phyloP scores from a whole-genome alignment of 2,329 filamentous ascomycete genomes.

The Penicillium sp. region DNA sequence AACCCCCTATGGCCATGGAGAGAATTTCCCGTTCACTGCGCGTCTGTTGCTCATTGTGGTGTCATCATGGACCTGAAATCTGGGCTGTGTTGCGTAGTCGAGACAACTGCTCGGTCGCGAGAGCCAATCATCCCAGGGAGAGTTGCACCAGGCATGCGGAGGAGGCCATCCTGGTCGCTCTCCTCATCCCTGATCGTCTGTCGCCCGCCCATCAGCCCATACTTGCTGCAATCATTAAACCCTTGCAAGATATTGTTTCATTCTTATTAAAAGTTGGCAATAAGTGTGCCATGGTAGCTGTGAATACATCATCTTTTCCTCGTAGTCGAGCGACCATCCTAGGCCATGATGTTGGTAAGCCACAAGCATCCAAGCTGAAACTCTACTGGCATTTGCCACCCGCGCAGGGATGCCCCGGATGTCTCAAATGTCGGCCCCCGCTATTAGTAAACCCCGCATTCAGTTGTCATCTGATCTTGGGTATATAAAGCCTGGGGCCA shows the following conservation, averaged over 20 bases:
- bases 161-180: slow-evolving; percentile 12
- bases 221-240: neutral
- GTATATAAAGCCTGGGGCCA: slow-evolving; percentile 19
- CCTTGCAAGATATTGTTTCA: neutral
- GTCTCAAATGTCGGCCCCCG: slow-evolving; percentile 24
- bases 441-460: slow-evolving; percentile 25
- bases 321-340: neutral
- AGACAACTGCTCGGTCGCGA: neutral
- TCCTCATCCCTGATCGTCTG: slow-evolving; percentile 4
- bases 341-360: neutral
- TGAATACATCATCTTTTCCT: neutral
- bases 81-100: neutral
- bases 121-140: slow-evolving; percentile 3
- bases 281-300: no score
- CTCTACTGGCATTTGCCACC: slow-evolving; percentile 17
- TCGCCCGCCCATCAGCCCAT: slow-evolving; percentile 6
- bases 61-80: slow-evolving; percentile 12
- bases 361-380: slow-evolving; percentile 10
- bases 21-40: neutral
- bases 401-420: slow-evolving; percentile 22
- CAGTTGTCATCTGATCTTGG: slow-evolving; percentile 23
- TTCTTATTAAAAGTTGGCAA: neutral
- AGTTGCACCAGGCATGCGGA: slow-evolving; percentile 7
- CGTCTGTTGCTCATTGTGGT: slow-evolving; percentile 3
- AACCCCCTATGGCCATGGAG: neutral